Conservation (phyloP, 768 basidiomycete species). For the Melanogaster broomeanus region DNA sequence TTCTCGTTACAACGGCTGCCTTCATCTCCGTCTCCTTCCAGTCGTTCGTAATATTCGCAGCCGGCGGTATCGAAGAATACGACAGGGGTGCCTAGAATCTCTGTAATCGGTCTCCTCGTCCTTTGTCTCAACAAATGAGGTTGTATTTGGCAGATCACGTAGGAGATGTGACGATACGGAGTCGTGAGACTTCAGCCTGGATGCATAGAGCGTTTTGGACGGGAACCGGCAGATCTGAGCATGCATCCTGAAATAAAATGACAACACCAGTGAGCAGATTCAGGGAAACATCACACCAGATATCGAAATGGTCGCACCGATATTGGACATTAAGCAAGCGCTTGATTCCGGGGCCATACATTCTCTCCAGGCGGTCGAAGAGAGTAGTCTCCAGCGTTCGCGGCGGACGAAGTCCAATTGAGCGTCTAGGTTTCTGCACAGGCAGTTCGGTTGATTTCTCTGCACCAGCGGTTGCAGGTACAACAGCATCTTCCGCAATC, state of each 20-base stretch:
- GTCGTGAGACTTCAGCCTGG: constrained; percentile 64
- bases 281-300: not conserved
- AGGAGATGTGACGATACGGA: constrained; percentile 76
- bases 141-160: constrained; percentile 61
- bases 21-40: constrained; percentile 79
- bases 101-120: constrained; percentile 71
- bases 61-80: constrained; percentile 95
- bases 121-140: constrained; percentile 31
- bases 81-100: constrained; percentile 73
- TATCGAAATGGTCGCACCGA: constrained; percentile 45
- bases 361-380: constrained; percentile 87
- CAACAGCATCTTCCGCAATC: constrained; percentile 19
- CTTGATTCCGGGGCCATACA: constrained; percentile 85
- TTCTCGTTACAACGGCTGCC: constrained; percentile 95
- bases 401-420: constrained; percentile 54
- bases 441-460: not conserved
- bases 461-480: not conserved
- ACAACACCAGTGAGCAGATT: not conserved
- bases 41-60: constrained; percentile 88
- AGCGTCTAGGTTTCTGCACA: constrained; percentile 14
- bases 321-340: constrained; percentile 91
- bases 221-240: constrained; percentile 83
- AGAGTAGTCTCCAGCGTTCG: constrained; percentile 83
- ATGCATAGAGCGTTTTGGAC: constrained; percentile 76
- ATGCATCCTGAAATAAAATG: constrained; percentile 86